These are phyloP conservation scores for Rhynchosporium agropyri DNA, from an alignment of 2,329 filamentous ascomycete genomes.

Conservation along the genomic window DNA sequence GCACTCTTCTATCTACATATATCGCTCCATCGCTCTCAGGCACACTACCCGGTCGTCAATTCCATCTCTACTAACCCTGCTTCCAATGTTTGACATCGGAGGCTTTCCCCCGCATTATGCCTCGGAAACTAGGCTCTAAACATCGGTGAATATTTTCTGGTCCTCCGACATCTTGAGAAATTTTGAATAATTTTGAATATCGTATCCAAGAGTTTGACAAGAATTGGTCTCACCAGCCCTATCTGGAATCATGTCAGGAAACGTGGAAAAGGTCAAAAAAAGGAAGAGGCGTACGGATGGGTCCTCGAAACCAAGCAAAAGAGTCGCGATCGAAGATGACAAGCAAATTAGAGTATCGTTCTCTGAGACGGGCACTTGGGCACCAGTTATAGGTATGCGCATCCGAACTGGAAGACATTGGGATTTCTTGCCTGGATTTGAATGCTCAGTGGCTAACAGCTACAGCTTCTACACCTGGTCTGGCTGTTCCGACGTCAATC, in stretches of 20 bases:
- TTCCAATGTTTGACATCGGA: not conserved
- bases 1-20: not conserved
- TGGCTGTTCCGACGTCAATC: constrained; percentile 41
- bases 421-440: not conserved
- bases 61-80: not conserved
- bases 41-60: not conserved
- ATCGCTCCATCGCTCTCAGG: not conserved
- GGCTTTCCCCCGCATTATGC: constrained; percentile 6
- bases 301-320: constrained; percentile 51
- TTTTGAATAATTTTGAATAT: constrained; percentile 1
- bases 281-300: constrained; percentile 53
- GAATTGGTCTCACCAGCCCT: not conserved
- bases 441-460: constrained; percentile 14
- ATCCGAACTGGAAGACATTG: not conserved
- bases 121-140: constrained; percentile 5
- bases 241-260: constrained; percentile 37
- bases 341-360: constrained; percentile 51
- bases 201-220: not conserved
- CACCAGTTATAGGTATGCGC: constrained; percentile 56
- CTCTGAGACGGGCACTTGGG: constrained; percentile 50
- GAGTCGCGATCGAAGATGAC: constrained; percentile 50
- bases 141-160: constrained; percentile 11
- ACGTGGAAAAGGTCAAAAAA: constrained; percentile 46
- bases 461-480: constrained; percentile 42
- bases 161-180: not conserved